Evolutionary conservation across 441 rosid genomes (phyloP).

Genomic region (Mallotus japonicus): DNA sequence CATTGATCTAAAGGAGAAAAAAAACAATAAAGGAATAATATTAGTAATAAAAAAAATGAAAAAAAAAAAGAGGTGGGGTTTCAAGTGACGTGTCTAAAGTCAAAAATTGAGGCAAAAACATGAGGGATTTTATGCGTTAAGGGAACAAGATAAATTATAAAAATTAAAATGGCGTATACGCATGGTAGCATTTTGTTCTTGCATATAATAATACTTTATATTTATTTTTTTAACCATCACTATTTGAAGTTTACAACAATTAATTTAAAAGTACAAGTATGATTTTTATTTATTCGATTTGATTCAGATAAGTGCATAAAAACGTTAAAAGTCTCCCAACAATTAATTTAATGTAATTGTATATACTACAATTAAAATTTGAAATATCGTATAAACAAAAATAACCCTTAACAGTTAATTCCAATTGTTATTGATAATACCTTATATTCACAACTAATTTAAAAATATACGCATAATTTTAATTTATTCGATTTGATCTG

Average conservation of each 20-base stretch:
- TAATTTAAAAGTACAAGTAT: not conserved
- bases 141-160: conserved; percentile 10
- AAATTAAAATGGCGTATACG: not conserved
- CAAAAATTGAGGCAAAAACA: conserved; percentile 18
- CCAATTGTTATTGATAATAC: no score
- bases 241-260: not conserved
- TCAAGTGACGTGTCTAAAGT: conserved; percentile 9
- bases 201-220: no score
- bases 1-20: not conserved
- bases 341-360: no score
- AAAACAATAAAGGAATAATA: not conserved
- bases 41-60: not conserved
- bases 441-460: no score
- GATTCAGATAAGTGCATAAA: no score
- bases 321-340: no score
- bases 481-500: no score
- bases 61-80: not conserved
- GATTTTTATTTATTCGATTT: not conserved
- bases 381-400: no score
- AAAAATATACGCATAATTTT: no score
- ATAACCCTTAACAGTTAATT: no score
- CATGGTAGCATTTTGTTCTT: not conserved
- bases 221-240: not conserved
- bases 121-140: conserved; percentile 2
- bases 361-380: no score